These are phyloP conservation scores for Ascoidea tarda DNA, from an alignment of 805 yeast species.

Conservation along the genomic window DNA sequence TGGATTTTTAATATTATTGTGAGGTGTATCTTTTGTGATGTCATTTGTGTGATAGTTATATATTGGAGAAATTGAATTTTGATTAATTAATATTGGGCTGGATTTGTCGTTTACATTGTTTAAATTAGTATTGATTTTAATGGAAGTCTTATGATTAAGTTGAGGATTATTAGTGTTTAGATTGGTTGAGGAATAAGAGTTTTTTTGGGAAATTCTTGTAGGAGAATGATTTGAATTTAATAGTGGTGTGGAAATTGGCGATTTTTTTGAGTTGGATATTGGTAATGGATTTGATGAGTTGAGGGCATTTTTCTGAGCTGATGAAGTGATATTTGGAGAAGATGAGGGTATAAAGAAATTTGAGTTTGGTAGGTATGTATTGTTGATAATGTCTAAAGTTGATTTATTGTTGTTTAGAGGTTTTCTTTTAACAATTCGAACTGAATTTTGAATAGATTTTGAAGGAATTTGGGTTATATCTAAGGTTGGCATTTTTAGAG, in stretches of 20 bases:
- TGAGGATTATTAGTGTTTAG: too few relatives aligned
- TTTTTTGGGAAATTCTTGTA: too few relatives aligned
- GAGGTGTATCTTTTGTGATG: too few relatives aligned
- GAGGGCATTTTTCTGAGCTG: constrained; percentile 25
- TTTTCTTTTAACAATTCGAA: not conserved
- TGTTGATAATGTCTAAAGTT: constrained; percentile 41
- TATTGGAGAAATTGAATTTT: too few relatives aligned
- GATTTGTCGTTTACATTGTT: too few relatives aligned
- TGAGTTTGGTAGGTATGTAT: constrained; percentile 51
- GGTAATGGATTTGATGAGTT: not conserved
- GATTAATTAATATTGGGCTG: too few relatives aligned
- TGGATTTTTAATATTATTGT: too few relatives aligned
- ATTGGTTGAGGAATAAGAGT: too few relatives aligned
- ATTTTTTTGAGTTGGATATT: not conserved
- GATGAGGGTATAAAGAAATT: constrained; percentile 51
- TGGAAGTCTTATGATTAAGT: too few relatives aligned
- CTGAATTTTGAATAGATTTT: not conserved
- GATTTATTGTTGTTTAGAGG: constrained; percentile 2
- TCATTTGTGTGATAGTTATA: too few relatives aligned
- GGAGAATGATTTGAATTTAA: too few relatives aligned
- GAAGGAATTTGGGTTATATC: not conserved
- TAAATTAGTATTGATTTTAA: too few relatives aligned
- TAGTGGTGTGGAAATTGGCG: not conserved
- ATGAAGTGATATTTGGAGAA: constrained; percentile 61
- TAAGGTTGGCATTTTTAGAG: not conserved